These are phyloP conservation scores for Xylariaceae sp. DNA, from an alignment of 2,329 filamentous ascomycete species.

Conservation along the genomic window DNA sequence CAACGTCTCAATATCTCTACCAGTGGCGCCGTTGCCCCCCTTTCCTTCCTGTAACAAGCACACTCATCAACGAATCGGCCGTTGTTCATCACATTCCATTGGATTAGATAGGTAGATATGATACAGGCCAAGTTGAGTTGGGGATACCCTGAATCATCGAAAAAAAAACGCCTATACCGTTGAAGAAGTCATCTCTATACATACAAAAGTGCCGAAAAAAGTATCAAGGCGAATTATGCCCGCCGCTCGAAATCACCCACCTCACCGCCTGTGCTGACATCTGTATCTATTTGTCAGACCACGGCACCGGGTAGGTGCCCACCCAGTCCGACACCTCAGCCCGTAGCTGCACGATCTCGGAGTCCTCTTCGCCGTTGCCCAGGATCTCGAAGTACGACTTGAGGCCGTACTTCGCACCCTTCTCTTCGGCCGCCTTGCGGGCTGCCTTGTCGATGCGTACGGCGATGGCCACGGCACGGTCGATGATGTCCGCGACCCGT, in stretches of 20 bases:
- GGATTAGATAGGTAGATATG: too few species aligned
- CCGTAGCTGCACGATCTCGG: conserved; percentile 67
- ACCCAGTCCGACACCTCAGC: conserved; percentile 76
- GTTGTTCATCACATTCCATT: too few species aligned
- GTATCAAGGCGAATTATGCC: background rate
- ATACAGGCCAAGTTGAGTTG: background rate
- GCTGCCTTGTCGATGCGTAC: conserved; percentile 69
- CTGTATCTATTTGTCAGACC: conserved; percentile 43
- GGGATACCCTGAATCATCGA: conserved; percentile 2
- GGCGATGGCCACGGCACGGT: conserved; percentile 75
- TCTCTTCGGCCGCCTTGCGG: conserved; percentile 61
- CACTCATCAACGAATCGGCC: too few species aligned
- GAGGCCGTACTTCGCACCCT: conserved; percentile 61
- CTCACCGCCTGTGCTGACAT: conserved; percentile 18
- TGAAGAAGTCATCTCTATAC: background rate
- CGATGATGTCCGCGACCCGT: conserved; percentile 78
- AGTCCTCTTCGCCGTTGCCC: conserved; percentile 60
- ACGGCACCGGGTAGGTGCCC: conserved; percentile 66
- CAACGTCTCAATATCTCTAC: too few species aligned
- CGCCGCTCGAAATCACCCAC: background rate
- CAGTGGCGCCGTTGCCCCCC: too few species aligned
- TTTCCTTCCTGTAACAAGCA: too few species aligned
- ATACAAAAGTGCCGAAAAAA: background rate
- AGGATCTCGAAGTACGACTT: conserved; percentile 65
- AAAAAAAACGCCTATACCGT: conserved; percentile 19